Evolutionary conservation across 176 grass and related monocot species (phyloP), one percentile per base, ranked within the genome.

Genomic region (Microstegium vimineum): DNA sequence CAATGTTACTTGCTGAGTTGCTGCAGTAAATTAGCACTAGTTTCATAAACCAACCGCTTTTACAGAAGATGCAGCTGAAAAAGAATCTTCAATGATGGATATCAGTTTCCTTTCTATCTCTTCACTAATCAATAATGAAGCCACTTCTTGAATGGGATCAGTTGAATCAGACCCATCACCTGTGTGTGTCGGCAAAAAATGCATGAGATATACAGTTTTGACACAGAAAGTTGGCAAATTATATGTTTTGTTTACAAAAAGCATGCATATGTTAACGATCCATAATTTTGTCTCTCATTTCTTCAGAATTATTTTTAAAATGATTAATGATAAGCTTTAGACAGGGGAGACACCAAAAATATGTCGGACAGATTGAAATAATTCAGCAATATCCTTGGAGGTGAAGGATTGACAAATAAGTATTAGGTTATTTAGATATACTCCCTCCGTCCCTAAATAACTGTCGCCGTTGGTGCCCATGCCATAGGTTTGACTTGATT

Each of bases 61-160:
- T 17, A 89, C 71, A 87, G 83, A 86, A 85, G 83, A 84, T 86
- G 88, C 75, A 74, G 90, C 54, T 38, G 84, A 74, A 89, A 94
- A 80, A 15, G 90, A 86, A 63, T 93, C 88, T 79, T 91, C 45
- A 74, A 98, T 75, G 26, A 88, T 86, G 62, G 92, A 87, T 51
- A 89, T 62, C 45, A 98, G 82, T 62, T 80, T 91, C 18, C n/a
- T 81, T 75, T 94, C 90, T 80, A 98, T 83, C 75, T 91, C 86
- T 73, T 92, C 90, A 54, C 70, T 65, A 73, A 89, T 71, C 81
- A 98, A 89, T 62, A 78, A 33, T 22, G 78, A 91, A 62, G 84
- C 84, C 84, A 93, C 88, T 9, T 76, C 69, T 43, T 65, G 90
- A 69, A 92, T 83, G 81, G 68, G 73, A 79, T 89, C 88, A 31